Evolutionary conservation across 129 eudicot genomes (phyloP), one percentile per base, ranked within the genome.

Genomic region (Arctium minus): DNA sequence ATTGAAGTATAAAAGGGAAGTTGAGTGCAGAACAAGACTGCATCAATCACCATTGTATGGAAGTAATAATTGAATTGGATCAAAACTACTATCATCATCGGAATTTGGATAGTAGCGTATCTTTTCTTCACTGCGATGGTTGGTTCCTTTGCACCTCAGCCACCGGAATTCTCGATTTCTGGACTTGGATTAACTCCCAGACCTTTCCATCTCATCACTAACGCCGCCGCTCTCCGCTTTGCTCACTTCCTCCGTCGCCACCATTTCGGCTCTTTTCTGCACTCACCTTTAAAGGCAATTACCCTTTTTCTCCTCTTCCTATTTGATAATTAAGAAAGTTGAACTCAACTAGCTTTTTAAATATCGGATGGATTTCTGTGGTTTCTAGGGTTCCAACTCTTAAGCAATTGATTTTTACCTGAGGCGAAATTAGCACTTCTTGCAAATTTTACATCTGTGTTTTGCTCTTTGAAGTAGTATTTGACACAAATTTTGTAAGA

Each of bases 211-310:
- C 89, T 91, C 82, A 85, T 90, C 87, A 83, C 91, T 79, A 82
- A 86, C 88, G 89, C 92, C 78, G 94, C 90, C 72, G 88, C 93
- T 37, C 94, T 89, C 89, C 94, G 91, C 86, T 88, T 91, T 76
- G 87, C 81, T 30, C 84, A 74, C 83, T 82, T 79, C 83, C 83
- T 89, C 68, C 96, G 84, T 79, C 85, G 73, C 82, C 75, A 46
- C 85, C 86, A 79, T 53, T 75, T 85, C 3, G 86, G 80, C 3
- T 84, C 83, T 36, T 40, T 86, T 75, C 82, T 92, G 18, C 89
- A 83, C 22, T 88, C 90, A 70, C 80, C 93, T 82, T 50, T 81
- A 60, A 86, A 89, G 93, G 94, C 81, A 80, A 70, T 33, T 48
- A n/a, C n/a, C 69, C 2, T 8, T 15, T 42, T 67, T n/a, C 2